Conservation (phyloP, 176 grass and related monocot species). For the Pharus latifolius region DNA sequence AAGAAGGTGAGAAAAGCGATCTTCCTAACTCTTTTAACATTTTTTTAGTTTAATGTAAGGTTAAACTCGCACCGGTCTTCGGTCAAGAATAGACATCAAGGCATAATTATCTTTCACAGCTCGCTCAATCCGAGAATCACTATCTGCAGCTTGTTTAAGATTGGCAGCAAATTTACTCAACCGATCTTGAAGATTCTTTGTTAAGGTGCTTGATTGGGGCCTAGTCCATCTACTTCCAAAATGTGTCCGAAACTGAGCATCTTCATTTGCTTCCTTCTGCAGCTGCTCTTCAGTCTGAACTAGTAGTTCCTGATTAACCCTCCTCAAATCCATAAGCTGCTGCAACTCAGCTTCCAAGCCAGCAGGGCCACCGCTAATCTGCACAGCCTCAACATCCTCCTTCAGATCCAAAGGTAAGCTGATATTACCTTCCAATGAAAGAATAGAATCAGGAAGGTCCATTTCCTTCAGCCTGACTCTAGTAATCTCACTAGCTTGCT, state of each 20-base stretch:
- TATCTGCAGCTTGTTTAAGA: conserved; percentile 85
- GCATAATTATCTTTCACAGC: conserved; percentile 67
- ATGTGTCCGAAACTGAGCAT: conserved; percentile 84
- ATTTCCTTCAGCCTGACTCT: conserved; percentile 96
- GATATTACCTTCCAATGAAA: conserved; percentile 91
- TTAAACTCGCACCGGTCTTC: conserved; percentile 51
- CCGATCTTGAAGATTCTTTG: conserved; percentile 89
- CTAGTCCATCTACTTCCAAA: conserved; percentile 91
- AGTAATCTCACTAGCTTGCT: conserved; percentile 95
- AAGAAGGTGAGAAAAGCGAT: conserved; percentile 14
- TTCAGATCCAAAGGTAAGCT: conserved; percentile 75
- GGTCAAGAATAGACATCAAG: conserved; percentile 92
- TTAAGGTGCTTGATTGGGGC: conserved; percentile 89
- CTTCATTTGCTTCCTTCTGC: conserved; percentile 92
- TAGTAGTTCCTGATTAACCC: conserved; percentile 92
- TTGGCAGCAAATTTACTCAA: conserved; percentile 90
- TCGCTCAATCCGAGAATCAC: conserved; percentile 71
- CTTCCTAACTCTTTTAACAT: not conserved
- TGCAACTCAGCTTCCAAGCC: conserved; percentile 79
- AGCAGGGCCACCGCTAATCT: conserved; percentile 94
- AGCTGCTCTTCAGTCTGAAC: conserved; percentile 89
- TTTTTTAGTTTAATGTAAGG: conserved; percentile 1
- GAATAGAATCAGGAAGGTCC: conserved; percentile 97
- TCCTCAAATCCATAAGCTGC: conserved; percentile 90
- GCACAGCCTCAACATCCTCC: conserved; percentile 89